Percentiles rank a stretch among this genome's conserved stretches.
Conservation (phyloP, 768 basidiomycete genomes). For the Cystofilobasidium capitatum region DNA sequence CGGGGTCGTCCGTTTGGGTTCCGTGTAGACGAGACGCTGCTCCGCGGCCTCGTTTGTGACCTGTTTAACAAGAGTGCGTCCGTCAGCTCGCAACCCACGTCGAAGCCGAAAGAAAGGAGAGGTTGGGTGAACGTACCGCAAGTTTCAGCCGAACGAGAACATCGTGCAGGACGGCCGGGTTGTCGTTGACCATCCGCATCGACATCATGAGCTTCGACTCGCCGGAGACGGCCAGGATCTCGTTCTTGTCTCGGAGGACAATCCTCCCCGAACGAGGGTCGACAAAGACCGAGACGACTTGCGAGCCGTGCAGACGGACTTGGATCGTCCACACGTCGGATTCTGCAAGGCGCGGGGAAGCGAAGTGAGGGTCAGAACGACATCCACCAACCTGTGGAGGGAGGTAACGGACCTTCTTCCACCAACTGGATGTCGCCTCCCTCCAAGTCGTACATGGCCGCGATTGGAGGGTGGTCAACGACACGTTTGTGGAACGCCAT, state of each 20-base stretch:
- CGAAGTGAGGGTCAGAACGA: background rate
- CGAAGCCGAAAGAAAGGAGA: background rate
- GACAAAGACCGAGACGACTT: slow-evolving; percentile 64
- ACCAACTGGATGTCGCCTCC: slow-evolving; percentile 15
- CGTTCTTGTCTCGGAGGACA: slow-evolving; percentile 68
- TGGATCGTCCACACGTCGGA: slow-evolving; percentile 50
- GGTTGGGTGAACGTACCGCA: slow-evolving; percentile 45
- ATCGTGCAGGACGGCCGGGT: slow-evolving; percentile 52
- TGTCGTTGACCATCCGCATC: slow-evolving; percentile 59
- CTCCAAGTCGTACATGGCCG: slow-evolving; percentile 3
- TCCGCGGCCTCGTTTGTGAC: slow-evolving; percentile 73
- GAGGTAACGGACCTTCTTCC: slow-evolving; percentile 14
- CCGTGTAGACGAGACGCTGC: slow-evolving; percentile 71
- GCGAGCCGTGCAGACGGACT: slow-evolving; percentile 63
- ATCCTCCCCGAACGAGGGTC: slow-evolving; percentile 71
- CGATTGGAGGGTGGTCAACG: background rate
- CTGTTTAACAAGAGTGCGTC: slow-evolving; percentile 41
- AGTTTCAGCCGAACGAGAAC: slow-evolving; percentile 54
- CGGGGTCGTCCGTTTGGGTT: slow-evolving; percentile 44
- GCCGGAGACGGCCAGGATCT: slow-evolving; percentile 62
- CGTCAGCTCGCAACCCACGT: background rate
- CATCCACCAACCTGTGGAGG: background rate
- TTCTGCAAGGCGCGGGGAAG: background rate
- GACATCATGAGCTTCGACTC: slow-evolving; percentile 55
- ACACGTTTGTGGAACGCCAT: slow-evolving; percentile 2